Conservation (phyloP, 768 basidiomycete species). For the Rhodotorula taiwanensis region DNA sequence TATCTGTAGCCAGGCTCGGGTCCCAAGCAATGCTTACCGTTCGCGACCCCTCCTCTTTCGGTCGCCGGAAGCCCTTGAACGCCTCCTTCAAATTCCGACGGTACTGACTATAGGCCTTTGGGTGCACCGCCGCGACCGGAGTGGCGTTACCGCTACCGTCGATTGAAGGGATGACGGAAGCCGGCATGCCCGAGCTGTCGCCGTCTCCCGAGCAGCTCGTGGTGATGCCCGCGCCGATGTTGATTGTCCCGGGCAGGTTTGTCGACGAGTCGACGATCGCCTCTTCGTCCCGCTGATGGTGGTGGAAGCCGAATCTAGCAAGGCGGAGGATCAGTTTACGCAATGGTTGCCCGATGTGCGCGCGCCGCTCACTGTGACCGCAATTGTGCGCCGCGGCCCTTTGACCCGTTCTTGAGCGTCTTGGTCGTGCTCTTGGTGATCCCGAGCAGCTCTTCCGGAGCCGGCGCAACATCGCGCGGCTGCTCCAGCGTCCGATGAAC, state of each 20-base stretch:
- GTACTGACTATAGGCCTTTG: conserved; percentile 8
- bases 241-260: neutral
- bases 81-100: conserved; percentile 8
- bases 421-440: conserved; percentile 4
- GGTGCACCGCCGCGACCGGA: neutral
- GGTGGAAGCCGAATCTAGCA: conserved; percentile 11
- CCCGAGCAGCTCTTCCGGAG: neutral
- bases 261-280: conserved; percentile 14
- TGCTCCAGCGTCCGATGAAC: conserved; percentile 51
- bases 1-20: no score
- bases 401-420: neutral
- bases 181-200: neutral
- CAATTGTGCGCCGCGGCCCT: neutral
- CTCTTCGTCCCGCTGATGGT: conserved; percentile 14
- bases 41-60: neutral
- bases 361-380: conserved; percentile 2
- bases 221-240: neutral
- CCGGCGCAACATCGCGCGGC: neutral
- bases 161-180: no score
- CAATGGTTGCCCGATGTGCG: no score
- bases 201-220: neutral
- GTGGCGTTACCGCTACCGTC: neutral
- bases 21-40: no score
- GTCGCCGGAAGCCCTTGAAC: conserved; percentile 8
- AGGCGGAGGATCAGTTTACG: neutral